These are phyloP conservation scores for Podosphaera leucotricha DNA, from an alignment of 2,329 filamentous ascomycete species.

Conservation along the genomic window DNA sequence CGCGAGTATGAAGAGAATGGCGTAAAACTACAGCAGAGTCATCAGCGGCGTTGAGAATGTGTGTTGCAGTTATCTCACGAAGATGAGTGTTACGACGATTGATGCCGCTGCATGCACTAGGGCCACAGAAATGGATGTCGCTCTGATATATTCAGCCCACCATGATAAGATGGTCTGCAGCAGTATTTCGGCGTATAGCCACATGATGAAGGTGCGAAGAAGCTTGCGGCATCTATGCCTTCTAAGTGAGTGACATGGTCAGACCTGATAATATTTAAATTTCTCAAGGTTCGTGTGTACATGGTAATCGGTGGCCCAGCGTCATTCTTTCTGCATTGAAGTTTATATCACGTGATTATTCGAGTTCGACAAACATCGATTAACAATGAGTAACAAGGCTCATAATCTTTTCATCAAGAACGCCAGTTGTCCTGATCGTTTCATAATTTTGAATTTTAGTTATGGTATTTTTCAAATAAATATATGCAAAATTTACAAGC, in stretches of 20 bases:
- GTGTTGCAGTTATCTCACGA: conserved; percentile 1
- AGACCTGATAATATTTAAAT: background rate
- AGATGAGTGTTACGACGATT: conserved; percentile 2
- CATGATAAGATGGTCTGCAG: background rate
- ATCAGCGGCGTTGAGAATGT: background rate
- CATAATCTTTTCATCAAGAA: too few species aligned
- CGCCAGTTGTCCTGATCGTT: too few species aligned
- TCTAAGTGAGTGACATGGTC: background rate
- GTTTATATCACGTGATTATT: background rate
- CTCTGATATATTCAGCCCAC: conserved; percentile 1
- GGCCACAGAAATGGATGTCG: conserved; percentile 3
- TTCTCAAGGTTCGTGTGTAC: background rate
- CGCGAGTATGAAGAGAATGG: conserved; percentile 49
- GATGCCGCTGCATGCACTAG: conserved; percentile 3
- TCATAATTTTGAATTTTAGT: too few species aligned
- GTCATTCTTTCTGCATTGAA: background rate
- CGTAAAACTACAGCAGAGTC: conserved; percentile 29
- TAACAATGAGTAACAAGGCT: too few species aligned
- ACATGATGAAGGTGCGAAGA: background rate
- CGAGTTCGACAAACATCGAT: too few species aligned
- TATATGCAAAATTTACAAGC: too few species aligned
- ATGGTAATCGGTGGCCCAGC: background rate
- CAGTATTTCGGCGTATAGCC: background rate
- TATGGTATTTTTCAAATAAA: too few species aligned
- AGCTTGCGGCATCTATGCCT: background rate